Evolutionary conservation across 495 filamentous ascomycete genomes (phyloP).

Genomic region (Podospora pseudocomata): DNA sequence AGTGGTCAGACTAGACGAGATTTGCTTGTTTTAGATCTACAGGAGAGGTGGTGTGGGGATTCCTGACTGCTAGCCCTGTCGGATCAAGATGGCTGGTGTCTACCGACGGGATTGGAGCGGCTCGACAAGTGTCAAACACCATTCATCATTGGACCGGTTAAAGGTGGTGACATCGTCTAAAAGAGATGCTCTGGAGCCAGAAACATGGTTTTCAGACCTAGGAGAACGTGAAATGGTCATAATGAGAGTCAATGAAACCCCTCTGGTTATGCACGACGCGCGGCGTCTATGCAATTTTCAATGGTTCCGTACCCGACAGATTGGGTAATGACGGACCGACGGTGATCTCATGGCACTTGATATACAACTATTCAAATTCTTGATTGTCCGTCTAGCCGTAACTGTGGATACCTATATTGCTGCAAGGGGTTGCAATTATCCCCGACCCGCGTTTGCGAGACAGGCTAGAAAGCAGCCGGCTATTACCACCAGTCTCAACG

Average conservation of each 20-base stretch:
- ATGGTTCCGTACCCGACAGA: slow-evolving; percentile 12
- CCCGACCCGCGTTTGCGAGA: slow-evolving; percentile 7
- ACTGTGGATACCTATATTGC: not conserved
- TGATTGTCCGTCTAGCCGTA: not conserved
- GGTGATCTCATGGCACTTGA: not conserved
- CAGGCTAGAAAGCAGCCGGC: slow-evolving; percentile 5
- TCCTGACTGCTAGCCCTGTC: no score
- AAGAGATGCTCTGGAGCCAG: not conserved
- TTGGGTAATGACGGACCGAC: slow-evolving; percentile 16
- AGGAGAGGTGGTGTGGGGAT: no score
- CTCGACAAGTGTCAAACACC: not conserved
- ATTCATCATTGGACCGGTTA: not conserved
- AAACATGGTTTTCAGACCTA: not conserved
- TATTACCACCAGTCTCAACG: slow-evolving; percentile 10
- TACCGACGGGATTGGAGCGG: not conserved
- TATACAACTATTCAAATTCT: not conserved
- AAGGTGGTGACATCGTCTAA: not conserved
- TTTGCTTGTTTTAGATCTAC: no score
- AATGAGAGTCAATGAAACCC: no score
- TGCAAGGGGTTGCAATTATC: slow-evolving; percentile 14
- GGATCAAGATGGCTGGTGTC: no score
- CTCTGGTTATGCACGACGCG: not conserved
- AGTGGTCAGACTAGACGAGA: no score
- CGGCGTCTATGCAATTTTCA: not conserved
- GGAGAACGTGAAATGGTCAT: no score